Evolutionary conservation across 192 early-diverging fungal species (phyloP).

Genomic region (Coemansia sp.): DNA sequence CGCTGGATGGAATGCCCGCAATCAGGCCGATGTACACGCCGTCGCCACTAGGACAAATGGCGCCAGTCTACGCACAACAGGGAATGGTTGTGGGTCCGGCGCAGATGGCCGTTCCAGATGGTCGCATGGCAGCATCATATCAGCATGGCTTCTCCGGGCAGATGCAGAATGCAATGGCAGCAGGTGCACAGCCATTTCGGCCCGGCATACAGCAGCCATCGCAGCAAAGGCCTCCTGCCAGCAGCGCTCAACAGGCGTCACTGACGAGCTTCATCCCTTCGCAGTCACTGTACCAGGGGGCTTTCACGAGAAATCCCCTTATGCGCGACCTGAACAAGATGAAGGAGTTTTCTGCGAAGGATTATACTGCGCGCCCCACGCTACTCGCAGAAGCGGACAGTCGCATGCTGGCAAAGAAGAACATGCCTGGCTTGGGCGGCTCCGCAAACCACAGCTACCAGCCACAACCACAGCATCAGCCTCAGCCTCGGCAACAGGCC

Average conservation of each 20-base stretch:
- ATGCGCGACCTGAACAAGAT: constrained; percentile 53
- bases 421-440: constrained; percentile 49
- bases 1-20: not conserved
- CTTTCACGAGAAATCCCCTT: constrained; percentile 41
- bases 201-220: constrained; percentile 6
- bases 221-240: constrained; percentile 3
- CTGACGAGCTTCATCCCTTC: constrained; percentile 44
- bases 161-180: not conserved
- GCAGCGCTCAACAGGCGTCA: constrained; percentile 17
- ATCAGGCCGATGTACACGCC: constrained; percentile 27
- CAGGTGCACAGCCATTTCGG: not conserved
- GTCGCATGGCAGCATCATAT: constrained; percentile 1
- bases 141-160: not conserved
- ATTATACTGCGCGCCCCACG: constrained; percentile 44
- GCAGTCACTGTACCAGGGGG: constrained; percentile 12
- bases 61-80: constrained; percentile 16
- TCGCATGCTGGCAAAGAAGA: constrained; percentile 43
- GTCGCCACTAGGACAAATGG: constrained; percentile 36
- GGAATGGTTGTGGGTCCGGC: constrained; percentile 11
- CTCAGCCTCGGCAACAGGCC: constrained; percentile 5
- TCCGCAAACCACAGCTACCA: constrained; percentile 48
- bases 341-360: constrained; percentile 46
- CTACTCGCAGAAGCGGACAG: constrained; percentile 47
- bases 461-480: constrained; percentile 13
- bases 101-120: constrained; percentile 5